Evolutionary conservation across 345 rosid species (phyloP), one percentile per base, ranked within the genome.

Genomic region (Populus davidiana): DNA sequence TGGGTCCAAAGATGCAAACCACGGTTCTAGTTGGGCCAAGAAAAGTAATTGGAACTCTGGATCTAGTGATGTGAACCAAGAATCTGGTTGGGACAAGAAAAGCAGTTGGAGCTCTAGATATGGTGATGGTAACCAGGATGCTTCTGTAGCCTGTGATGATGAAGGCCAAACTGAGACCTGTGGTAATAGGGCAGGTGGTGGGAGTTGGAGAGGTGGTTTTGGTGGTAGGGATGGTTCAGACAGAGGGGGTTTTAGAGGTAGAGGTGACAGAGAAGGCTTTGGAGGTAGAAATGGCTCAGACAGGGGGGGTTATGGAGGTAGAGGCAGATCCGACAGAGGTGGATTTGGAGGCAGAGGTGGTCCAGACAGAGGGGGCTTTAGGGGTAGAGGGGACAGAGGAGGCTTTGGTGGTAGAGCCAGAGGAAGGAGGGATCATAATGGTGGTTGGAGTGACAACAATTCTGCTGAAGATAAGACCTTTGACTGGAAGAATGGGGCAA

Each of bases 361-460:
- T 27, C 69, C 49, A 0, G 80, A 81, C 17, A 69, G 86, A 47
- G 79, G 68, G 17, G 77, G 77, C 11, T 74, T 23, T 47, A 43
- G 77, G 20, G 77, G 78, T 23, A 54, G 78, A 75, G 78, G 78
- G 59, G 59, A 52, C 9, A 62, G 86, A 41, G 85, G 84, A 59
- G 80, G 86, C 27, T 81, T 69, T 63, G 72, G 86, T 16, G 86
- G 82, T 61, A 76, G 84, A 82, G 87, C 86, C 33, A 72, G 84
- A 25, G 88, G 88, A 77, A 73, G 87, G 82, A 72, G 85, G 67
- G 85, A 71, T 66, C 35, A 77, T 8, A 65, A 68, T 66, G 36
- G 73, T 39, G 44, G 75, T 70, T 79, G 85, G 78, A 83, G 70
- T 69, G 75, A 73, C 6, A 49, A 56, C 33, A 59, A 80, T 73